Percentiles rank a stretch among this genome's conserved stretches.
Conservation (phyloP, 371 early-diverging fungal species). For the Entomophthora muscae region DNA sequence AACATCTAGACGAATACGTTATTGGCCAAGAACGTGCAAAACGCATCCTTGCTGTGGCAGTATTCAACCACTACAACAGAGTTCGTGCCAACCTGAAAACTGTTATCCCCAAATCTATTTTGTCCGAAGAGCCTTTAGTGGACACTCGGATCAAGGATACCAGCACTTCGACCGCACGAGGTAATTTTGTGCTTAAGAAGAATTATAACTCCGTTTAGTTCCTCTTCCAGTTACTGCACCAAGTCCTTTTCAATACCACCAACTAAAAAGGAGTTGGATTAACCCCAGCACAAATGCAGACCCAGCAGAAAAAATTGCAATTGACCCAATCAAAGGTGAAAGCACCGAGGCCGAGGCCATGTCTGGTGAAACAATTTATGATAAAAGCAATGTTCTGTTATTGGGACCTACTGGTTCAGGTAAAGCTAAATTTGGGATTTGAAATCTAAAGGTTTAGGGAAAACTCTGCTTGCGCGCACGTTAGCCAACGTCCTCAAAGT, state of each 20-base stretch:
- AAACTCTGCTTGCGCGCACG: slow-evolving; percentile 70
- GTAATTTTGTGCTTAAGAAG: background rate
- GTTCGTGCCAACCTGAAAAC: slow-evolving; percentile 41
- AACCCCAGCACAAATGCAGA: slow-evolving; percentile 8
- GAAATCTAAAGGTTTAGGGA: slow-evolving; percentile 31
- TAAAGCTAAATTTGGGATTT: too few species aligned
- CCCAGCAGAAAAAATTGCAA: background rate
- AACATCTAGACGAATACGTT: slow-evolving; percentile 66
- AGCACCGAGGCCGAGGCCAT: slow-evolving; percentile 11
- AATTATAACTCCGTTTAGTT: background rate
- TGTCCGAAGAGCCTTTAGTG: background rate
- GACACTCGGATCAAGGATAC: background rate
- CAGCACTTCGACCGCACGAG: background rate
- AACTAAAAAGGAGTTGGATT: slow-evolving; percentile 10
- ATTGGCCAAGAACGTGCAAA: slow-evolving; percentile 79
- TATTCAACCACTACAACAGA: slow-evolving; percentile 73
- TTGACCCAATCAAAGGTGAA: slow-evolving; percentile 6
- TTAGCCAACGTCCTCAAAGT: slow-evolving; percentile 71
- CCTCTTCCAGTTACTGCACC: slow-evolving; percentile 5
- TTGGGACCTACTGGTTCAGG: slow-evolving; percentile 77
- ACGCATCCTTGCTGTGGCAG: slow-evolving; percentile 62
- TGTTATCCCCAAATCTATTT: slow-evolving; percentile 11
- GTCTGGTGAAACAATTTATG: slow-evolving; percentile 30
- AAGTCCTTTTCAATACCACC: slow-evolving; percentile 7
- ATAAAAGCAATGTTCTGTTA: slow-evolving; percentile 77